phyloP scores from a whole-genome alignment of 2,329 filamentous ascomycete genomes.

The Myriosclerotinia duriaeana region DNA sequence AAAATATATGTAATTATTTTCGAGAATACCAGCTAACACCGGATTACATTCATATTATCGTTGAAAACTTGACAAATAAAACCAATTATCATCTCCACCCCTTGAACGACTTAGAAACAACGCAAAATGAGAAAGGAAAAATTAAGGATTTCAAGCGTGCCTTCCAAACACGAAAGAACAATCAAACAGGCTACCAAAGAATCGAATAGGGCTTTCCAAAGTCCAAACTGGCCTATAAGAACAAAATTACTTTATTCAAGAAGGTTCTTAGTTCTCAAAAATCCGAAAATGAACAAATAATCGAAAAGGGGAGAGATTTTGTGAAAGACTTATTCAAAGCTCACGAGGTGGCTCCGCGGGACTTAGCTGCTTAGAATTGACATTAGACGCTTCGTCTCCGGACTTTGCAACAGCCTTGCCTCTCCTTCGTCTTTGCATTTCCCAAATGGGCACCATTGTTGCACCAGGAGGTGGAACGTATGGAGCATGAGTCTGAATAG shows the following conservation, averaged over 20 bases:
- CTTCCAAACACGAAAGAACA: not conserved
- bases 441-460: not conserved
- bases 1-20: too few species aligned
- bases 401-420: not conserved
- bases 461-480: not conserved
- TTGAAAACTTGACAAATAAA: not conserved
- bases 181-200: not conserved
- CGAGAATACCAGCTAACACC: not conserved
- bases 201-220: not conserved
- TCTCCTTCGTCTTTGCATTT: not conserved
- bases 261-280: not conserved
- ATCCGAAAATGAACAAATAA: not conserved
- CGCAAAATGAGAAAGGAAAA: not conserved
- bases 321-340: not conserved
- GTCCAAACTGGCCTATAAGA: not conserved
- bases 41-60: not conserved
- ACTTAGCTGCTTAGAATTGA: not conserved
- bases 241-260: not conserved
- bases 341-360: not conserved
- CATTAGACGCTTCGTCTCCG: not conserved
- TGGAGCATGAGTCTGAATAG: too few species aligned
- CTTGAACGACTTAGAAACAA: fast-evolving
- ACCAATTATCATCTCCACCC: not conserved
- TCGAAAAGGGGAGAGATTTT: not conserved
- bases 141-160: not conserved